Evolutionary conservation across 176 grass and related monocot genomes (phyloP), one percentile per base, ranked within the genome.

Genomic region (Themeda triandra): DNA sequence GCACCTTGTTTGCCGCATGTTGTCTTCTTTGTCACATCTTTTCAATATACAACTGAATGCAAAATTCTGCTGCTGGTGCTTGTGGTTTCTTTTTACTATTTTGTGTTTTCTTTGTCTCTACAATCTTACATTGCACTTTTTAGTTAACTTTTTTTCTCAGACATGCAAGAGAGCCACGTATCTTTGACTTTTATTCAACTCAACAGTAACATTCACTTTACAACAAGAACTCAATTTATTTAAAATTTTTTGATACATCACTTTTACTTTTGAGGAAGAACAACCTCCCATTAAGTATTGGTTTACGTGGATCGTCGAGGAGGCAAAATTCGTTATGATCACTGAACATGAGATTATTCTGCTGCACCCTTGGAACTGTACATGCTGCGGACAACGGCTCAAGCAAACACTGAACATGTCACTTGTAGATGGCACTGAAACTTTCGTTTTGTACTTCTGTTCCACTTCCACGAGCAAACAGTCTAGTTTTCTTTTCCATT

Each of bases 291-390:
- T 72, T 72, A 18, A 45, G 10, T 72, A 45, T 27, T 48, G 14
- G 13, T 2, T 19, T 17, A 30, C 25, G 0, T 63, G 15, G 41
- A 29, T 45, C 15, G 4, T 18, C 1, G 36, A 73, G 45, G 17
- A 17, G 24, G 36, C 36, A 17, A 72, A 73, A 73, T 42, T 73
- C 76, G 15, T 39, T 80, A 75, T 58, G 76, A 49, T 23, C 42
- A 73, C 56, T 66, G 81, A 63, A 48, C 78, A 79, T 27, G 54
- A 79, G 56, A 82, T 60, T 31, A 81, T 40, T 13, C 58, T 76
- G 12, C 71, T 81, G 70, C 39, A 60, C 49, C 87, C 70, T 69
- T 69, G 23, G 44, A 80, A 75, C 46, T 37, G 62, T 56, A 80
- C 75, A 69, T 48, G 78, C 71, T 33, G 53, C 71, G 32, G 70